phyloP scores from a whole-genome alignment of 495 filamentous ascomycete species.

The Aspergillus homomorphus region DNA sequence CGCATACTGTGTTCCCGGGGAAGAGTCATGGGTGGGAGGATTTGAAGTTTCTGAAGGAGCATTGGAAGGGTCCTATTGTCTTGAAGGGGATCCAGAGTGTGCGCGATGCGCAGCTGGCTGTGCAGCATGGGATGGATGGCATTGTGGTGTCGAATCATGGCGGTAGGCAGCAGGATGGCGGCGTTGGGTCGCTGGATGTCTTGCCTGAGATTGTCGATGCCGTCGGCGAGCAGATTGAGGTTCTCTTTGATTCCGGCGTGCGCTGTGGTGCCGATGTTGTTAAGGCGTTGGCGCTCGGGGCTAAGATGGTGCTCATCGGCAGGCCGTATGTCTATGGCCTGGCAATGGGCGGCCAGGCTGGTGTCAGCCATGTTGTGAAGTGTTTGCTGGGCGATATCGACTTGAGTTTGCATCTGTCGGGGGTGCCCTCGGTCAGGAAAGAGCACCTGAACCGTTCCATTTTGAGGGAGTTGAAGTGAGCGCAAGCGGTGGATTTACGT shows the following conservation, averaged over 20 bases:
- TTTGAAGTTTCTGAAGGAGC: conserved; percentile 25
- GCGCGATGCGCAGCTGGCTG: conserved; percentile 47
- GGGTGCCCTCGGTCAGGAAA: not conserved
- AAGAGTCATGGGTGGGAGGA: conserved; percentile 51
- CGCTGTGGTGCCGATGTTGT: conserved; percentile 87
- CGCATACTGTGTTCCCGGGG: conserved; percentile 42
- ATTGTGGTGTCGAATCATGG: conserved; percentile 49
- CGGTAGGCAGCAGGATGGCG: conserved; percentile 43
- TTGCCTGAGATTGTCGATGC: conserved; percentile 86
- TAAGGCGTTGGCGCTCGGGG: conserved; percentile 88
- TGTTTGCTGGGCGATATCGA: conserved; percentile 35
- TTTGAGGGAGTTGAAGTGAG: not conserved
- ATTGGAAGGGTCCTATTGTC: conserved; percentile 14
- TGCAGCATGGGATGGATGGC: conserved; percentile 48
- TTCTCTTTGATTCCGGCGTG: conserved; percentile 84
- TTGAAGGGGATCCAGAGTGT: conserved; percentile 29
- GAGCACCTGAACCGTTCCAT: not conserved
- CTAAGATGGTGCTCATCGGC: conserved; percentile 76
- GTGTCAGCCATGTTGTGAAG: conserved; percentile 33
- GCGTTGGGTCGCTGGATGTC: conserved; percentile 78
- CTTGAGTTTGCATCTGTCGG: conserved; percentile 7
- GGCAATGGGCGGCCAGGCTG: conserved; percentile 38
- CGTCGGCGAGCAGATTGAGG: conserved; percentile 71
- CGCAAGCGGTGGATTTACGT: no score
- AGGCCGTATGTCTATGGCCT: conserved; percentile 76